These are phyloP conservation scores for Aspergillus fischeri DNA, from an alignment of 2,329 filamentous ascomycete species.

Conservation along the genomic window DNA sequence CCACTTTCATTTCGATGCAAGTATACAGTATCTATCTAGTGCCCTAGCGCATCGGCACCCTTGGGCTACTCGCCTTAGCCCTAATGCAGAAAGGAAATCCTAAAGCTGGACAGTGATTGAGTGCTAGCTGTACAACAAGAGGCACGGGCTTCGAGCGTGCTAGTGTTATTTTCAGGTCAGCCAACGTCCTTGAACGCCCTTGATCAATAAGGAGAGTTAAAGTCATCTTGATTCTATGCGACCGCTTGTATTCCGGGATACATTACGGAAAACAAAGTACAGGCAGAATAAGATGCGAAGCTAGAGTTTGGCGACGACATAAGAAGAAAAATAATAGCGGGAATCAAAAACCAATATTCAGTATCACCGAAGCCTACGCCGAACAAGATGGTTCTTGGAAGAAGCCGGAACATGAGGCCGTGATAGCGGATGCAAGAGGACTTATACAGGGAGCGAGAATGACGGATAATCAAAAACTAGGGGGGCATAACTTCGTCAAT, in stretches of 20 bases:
- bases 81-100: neutral
- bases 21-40: neutral
- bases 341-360: neutral
- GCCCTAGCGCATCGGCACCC: neutral
- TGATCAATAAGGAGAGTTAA: neutral
- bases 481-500: conserved; percentile 13
- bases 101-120: neutral
- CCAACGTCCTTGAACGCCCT: neutral
- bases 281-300: neutral
- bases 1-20: neutral
- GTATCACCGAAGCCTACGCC: neutral
- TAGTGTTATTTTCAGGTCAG: neutral
- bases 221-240: neutral
- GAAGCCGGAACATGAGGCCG: neutral
- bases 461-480: conserved; percentile 4
- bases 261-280: neutral
- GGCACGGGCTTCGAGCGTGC: neutral
- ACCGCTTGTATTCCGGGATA: neutral
- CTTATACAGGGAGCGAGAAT: conserved; percentile 5
- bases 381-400: neutral
- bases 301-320: neutral
- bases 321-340: neutral
- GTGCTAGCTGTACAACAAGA: neutral
- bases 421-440: neutral
- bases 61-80: neutral